Conservation (phyloP, 75 land plant species). For the Sequoia sempervirens region DNA sequence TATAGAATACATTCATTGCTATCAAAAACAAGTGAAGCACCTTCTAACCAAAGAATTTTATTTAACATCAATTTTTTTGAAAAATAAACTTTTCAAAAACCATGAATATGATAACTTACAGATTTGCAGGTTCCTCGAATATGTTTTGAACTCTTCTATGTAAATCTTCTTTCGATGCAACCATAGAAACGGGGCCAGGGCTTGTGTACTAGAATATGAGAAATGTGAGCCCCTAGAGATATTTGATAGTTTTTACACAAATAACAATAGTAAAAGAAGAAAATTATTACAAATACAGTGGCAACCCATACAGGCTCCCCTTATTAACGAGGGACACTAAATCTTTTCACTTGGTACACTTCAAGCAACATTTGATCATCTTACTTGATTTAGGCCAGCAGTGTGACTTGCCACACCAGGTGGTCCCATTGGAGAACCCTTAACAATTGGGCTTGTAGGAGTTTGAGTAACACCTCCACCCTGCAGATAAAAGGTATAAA, state of each 20-base stretch:
- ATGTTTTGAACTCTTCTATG: conserved; percentile 37
- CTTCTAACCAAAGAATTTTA: neutral
- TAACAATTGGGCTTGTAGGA: neutral
- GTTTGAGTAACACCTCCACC: neutral
- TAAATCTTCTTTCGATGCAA: conserved; percentile 33
- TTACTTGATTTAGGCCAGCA: conserved; percentile 5
- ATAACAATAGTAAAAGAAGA: neutral
- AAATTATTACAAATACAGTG: neutral
- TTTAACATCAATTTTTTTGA: neutral
- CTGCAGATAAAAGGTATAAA: neutral
- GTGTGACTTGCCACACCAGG: neutral
- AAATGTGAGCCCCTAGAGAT: neutral
- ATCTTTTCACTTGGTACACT: neutral
- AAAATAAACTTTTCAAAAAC: neutral
- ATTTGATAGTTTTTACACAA: neutral
- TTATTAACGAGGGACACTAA: neutral
- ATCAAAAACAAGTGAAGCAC: neutral
- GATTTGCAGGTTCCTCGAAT: conserved; percentile 47
- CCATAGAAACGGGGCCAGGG: conserved; percentile 9
- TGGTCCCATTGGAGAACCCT: neutral
- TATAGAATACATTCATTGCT: neutral
- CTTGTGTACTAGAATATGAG: conserved; percentile 20
- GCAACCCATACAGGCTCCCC: neutral
- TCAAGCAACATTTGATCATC: neutral
- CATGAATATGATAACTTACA: conserved; percentile 15